Percentiles rank a stretch among this genome's conserved stretches.
These are phyloP conservation scores for Globisporangium viniferum DNA, from an alignment of 352 stramenopile genomes.

Conservation along the genomic window DNA sequence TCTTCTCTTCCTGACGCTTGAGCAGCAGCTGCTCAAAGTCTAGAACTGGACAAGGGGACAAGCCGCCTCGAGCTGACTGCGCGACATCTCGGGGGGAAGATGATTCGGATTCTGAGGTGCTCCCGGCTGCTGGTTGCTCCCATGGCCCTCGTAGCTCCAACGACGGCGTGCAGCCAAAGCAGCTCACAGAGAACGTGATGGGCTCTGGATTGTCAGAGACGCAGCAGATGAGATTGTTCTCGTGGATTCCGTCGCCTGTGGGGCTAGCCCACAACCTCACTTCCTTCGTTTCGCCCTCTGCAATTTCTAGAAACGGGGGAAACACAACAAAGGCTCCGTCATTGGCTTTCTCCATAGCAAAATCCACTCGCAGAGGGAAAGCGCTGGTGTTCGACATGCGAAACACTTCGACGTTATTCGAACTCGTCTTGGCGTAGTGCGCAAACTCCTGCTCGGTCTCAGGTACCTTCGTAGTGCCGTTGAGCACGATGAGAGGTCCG, in stretches of 20 bases:
- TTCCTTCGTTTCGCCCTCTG: constrained; percentile 89
- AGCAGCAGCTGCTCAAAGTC: constrained; percentile 93
- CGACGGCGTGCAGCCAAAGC: constrained; percentile 77
- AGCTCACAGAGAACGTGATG: constrained; percentile 84
- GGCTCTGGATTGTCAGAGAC: constrained; percentile 90
- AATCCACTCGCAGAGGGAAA: constrained; percentile 70
- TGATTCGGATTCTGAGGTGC: constrained; percentile 40
- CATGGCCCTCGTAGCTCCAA: constrained; percentile 84
- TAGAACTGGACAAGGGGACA: constrained; percentile 34
- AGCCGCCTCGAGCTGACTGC: not conserved
- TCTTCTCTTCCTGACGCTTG: constrained; percentile 81
- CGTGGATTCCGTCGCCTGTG: constrained; percentile 42
- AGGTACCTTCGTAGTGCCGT: constrained; percentile 17
- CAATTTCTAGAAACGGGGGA: constrained; percentile 68
- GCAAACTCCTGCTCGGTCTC: constrained; percentile 48
- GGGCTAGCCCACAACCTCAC: constrained; percentile 91
- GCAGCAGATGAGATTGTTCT: constrained; percentile 86
- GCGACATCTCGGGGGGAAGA: not conserved
- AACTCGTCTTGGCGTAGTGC: constrained; percentile 40
- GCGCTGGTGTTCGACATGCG: constrained; percentile 89
- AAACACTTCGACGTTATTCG: constrained; percentile 88
- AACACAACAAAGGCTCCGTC: constrained; percentile 65
- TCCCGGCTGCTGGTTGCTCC: constrained; percentile 62
- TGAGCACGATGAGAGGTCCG: constrained; percentile 81
- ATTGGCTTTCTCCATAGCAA: constrained; percentile 34